Conservation (phyloP, 306 rosid genomes). For the Myrica gale region DNA sequence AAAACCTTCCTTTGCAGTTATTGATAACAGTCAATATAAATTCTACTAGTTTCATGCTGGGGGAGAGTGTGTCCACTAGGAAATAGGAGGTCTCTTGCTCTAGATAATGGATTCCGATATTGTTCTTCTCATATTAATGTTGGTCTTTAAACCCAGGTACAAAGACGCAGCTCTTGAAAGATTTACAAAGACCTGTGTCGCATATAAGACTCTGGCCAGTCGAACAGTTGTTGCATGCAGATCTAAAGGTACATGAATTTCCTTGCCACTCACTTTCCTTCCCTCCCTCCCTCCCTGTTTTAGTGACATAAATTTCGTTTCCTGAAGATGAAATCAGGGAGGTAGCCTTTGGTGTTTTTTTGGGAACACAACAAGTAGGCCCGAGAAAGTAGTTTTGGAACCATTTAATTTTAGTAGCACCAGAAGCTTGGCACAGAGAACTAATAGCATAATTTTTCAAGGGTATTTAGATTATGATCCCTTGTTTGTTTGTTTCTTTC, state of each 20-base stretch:
- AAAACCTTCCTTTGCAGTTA: neutral
- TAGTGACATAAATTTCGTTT: neutral
- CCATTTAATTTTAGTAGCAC: neutral
- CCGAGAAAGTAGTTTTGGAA: neutral
- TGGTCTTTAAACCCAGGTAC: constrained; percentile 23
- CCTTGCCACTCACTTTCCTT: neutral
- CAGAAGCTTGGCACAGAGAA: neutral
- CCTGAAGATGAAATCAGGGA: neutral
- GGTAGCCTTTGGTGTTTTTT: neutral
- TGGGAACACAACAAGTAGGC: neutral
- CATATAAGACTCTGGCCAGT: neutral
- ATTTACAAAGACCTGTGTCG: constrained; percentile 10
- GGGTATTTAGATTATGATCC: neutral
- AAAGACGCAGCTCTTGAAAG: constrained; percentile 18
- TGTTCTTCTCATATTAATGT: neutral
- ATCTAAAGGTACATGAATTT: constrained; percentile 28
- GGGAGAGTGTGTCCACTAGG: too few relatives aligned
- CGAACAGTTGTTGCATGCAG: constrained; percentile 16
- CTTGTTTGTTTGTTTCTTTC: neutral
- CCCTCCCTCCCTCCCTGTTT: neutral
- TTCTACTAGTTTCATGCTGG: neutral
- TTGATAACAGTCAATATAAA: neutral
- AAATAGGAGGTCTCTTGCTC: neutral
- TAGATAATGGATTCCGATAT: neutral
- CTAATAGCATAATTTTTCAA: neutral